Evolutionary conservation across 2,329 filamentous ascomycete species (phyloP).

Genomic region (Byssochlamys sp.): DNA sequence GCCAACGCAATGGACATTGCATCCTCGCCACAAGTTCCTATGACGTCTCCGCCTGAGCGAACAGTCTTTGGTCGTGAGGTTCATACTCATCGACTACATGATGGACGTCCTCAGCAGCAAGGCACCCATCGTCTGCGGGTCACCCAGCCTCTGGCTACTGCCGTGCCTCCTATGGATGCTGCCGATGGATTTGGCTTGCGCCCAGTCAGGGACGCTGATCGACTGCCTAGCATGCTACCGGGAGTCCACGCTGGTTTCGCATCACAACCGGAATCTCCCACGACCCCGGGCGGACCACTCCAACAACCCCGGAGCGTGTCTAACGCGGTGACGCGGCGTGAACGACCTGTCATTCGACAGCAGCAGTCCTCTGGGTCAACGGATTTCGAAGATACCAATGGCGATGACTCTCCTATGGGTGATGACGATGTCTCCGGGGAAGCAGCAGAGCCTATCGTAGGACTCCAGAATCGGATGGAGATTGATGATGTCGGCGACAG

Average conservation of each 20-base stretch:
- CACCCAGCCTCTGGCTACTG: slow-evolving; percentile 58
- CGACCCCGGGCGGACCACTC: slow-evolving; percentile 65
- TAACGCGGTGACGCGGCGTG: slow-evolving; percentile 49
- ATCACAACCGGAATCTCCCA: slow-evolving; percentile 88
- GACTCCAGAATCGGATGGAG: slow-evolving; percentile 70
- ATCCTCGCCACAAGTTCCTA: slow-evolving; percentile 53
- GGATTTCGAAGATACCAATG: slow-evolving; percentile 76
- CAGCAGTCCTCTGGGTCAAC: slow-evolving; percentile 84
- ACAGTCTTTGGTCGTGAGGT: slow-evolving; percentile 52
- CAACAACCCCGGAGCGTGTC: slow-evolving; percentile 45
- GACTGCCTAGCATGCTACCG: slow-evolving; percentile 71
- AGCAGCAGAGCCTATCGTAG: slow-evolving; percentile 60
- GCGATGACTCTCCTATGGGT: slow-evolving; percentile 68
- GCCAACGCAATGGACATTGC: slow-evolving; percentile 50
- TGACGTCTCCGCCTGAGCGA: slow-evolving; percentile 63
- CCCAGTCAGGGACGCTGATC: slow-evolving; percentile 70
- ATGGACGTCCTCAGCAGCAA: slow-evolving; percentile 33
- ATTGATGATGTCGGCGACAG: slow-evolving; percentile 81
- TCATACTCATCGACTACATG: slow-evolving; percentile 39
- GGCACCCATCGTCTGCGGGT: slow-evolving; percentile 44
- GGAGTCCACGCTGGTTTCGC: slow-evolving; percentile 58
- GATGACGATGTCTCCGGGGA: slow-evolving; percentile 47
- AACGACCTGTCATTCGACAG: slow-evolving; percentile 78
- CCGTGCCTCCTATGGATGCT: slow-evolving; percentile 58
- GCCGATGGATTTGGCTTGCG: slow-evolving; percentile 64